phyloP scores from a whole-genome alignment of 2,329 filamentous ascomycete genomes.

The Colletotrichum godetiae region DNA sequence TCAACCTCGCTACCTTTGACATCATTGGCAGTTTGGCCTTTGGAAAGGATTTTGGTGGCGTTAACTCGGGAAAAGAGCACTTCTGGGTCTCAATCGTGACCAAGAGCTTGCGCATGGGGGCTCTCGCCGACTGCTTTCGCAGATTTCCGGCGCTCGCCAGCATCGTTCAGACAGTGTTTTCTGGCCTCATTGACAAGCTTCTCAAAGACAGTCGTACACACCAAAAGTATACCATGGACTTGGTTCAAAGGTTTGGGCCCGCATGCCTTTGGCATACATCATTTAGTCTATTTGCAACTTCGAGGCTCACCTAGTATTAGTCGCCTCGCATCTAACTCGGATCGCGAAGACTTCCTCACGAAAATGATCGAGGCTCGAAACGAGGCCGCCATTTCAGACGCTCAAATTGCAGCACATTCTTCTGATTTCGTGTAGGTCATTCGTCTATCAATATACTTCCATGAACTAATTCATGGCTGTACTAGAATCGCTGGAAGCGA shows the following conservation, averaged over 20 bases:
- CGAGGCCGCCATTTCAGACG: not conserved
- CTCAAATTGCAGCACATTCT: not conserved
- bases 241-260: conserved; percentile 4
- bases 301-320: too few relatives aligned
- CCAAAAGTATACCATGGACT: conserved; percentile 2
- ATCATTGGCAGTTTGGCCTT: not conserved
- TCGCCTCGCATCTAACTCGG: too few relatives aligned
- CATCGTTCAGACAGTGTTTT: not conserved
- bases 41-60: not conserved
- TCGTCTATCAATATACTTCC: not conserved
- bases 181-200: not conserved
- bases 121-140: conserved; percentile 12
- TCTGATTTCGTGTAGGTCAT: not conserved
- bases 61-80: not conserved
- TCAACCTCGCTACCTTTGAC: not conserved
- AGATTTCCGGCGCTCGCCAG: not conserved
- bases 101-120: conserved; percentile 7
- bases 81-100: conserved; percentile 3
- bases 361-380: not conserved
- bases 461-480: not conserved
- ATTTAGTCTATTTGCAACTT: not conserved
- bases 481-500: not conserved
- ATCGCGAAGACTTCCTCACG: not conserved
- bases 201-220: not conserved
- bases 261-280: too few relatives aligned